Conservation (phyloP, 2,329 filamentous ascomycete genomes). For the Cephalotrichum gorgonifer region DNA sequence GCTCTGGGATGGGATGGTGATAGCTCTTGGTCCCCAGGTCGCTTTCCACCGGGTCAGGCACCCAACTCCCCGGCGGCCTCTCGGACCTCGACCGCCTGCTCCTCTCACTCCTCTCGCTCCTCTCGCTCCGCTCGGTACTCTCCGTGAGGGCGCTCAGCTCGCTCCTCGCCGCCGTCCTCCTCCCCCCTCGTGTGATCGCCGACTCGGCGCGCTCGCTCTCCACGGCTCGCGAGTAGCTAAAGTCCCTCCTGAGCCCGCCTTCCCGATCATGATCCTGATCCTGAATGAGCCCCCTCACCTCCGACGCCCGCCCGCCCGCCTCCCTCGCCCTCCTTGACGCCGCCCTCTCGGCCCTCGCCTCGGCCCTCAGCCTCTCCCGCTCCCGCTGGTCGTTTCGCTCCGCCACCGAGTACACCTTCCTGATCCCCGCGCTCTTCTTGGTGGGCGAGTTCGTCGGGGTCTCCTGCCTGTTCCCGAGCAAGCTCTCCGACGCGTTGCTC, state of each 20-base stretch:
- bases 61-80: slow-evolving; percentile 23
- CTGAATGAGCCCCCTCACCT: not conserved
- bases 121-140: slow-evolving; percentile 11
- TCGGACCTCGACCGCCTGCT: slow-evolving; percentile 9
- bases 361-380: slow-evolving; percentile 30
- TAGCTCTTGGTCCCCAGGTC: slow-evolving; percentile 50
- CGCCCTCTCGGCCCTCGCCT: slow-evolving; percentile 47
- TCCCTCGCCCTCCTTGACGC: slow-evolving; percentile 21
- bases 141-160: slow-evolving; percentile 20
- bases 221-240: slow-evolving; percentile 40
- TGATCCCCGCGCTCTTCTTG: slow-evolving; percentile 36
- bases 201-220: slow-evolving; percentile 19
- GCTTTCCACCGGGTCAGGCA: slow-evolving; percentile 28
- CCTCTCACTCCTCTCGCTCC: slow-evolving; percentile 12
- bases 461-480: slow-evolving; percentile 46
- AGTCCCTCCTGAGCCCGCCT: slow-evolving; percentile 26
- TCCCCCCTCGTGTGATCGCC: slow-evolving; percentile 15
- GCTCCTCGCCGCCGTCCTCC: slow-evolving; percentile 8
- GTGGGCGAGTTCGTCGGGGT: slow-evolving; percentile 43
- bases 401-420: slow-evolving; percentile 52
- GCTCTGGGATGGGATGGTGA: slow-evolving; percentile 42
- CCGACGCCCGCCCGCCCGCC: not conserved
- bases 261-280: not conserved
- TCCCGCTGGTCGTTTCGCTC: slow-evolving; percentile 43
- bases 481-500: slow-evolving; percentile 50